phyloP scores from a whole-genome alignment of 371 early-diverging fungal genomes.

The Coemansia sp. region DNA sequence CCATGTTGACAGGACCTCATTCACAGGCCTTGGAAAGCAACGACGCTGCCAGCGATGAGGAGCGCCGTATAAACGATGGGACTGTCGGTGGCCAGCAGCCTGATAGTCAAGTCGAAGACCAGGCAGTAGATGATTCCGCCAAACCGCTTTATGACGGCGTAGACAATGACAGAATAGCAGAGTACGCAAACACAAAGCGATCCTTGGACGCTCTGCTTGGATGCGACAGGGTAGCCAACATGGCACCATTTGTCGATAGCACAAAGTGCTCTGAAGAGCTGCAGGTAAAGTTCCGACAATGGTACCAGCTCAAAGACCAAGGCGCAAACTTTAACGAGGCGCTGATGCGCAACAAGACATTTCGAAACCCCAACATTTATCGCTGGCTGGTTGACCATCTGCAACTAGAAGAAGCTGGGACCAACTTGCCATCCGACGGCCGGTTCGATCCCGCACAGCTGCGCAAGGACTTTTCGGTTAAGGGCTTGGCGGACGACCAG shows the following conservation, averaged over 20 bases:
- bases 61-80: no score
- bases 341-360: conserved; percentile 68
- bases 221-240: conserved; percentile 41
- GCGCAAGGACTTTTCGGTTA: conserved; percentile 29
- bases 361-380: conserved; percentile 78
- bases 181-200: conserved; percentile 17
- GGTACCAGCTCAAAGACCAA: conserved; percentile 54
- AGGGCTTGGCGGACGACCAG: conserved; percentile 33
- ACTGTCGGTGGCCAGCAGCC: no score
- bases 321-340: conserved; percentile 68
- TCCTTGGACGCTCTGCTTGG: conserved; percentile 27
- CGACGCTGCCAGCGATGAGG: neutral
- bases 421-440: conserved; percentile 58
- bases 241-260: conserved; percentile 57
- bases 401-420: conserved; percentile 69
- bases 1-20: neutral
- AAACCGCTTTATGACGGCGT: neutral
- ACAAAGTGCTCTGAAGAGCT: conserved; percentile 58
- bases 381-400: conserved; percentile 71
- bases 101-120: neutral
- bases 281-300: conserved; percentile 66
- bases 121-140: neutral
- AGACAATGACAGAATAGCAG: conserved; percentile 1
- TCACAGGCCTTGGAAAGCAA: neutral
- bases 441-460: conserved; percentile 58